Base-by-base conservation (phyloP, 371 early-diverging fungal genomes). In the Ordospora pajunii region DNA sequence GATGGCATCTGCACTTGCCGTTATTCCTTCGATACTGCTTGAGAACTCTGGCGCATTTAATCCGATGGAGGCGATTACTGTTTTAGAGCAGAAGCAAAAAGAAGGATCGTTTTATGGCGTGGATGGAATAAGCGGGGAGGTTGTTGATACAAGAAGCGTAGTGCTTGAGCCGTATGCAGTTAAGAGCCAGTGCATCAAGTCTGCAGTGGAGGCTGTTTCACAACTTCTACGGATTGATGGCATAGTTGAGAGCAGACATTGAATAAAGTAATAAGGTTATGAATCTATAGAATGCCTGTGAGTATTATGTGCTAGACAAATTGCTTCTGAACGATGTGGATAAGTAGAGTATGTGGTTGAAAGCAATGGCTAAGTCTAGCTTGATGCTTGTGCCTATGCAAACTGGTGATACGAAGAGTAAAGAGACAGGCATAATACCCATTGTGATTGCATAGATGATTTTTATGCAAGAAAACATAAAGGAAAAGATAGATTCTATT, bases 161-260 rank as follows among this genome's bases (percentile, higher is more conserved):
- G 88, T 99, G 75, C 92, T 96, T 93, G 99, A 99, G 86, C 96
- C 98, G n/a, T 88, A 89, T 72, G 92, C 93, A 14, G 98, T 99
- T 77, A 99, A 99, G 87, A 89, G 91, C 22, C 99, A 99, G 88
- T 93, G 92, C 6, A 88, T 98, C 85, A 97, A 96, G 89, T 94
- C 96, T 37, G 97, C 97, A n/a, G 91, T 99, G 80, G 98, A 97
- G 84, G 89, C 89, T 78, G 82, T 80, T 11, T 76, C 78, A 19
- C 74, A 83, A 27, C 63, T 86, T 22, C 50, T 86, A n/a, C 67
- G 86, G 44, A 83, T 86, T 52, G 86, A 86, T 78, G 84, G 86
- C 7, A 78, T 86, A 48, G 75, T 86, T 70, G 80, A 84, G 64
- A 73, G 72, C 48, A 73, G 64, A 51, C 49, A 43, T 23, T 73